Evolutionary conservation across 352 stramenopile species (phyloP).

Genomic region (Phytopythium montanum): DNA sequence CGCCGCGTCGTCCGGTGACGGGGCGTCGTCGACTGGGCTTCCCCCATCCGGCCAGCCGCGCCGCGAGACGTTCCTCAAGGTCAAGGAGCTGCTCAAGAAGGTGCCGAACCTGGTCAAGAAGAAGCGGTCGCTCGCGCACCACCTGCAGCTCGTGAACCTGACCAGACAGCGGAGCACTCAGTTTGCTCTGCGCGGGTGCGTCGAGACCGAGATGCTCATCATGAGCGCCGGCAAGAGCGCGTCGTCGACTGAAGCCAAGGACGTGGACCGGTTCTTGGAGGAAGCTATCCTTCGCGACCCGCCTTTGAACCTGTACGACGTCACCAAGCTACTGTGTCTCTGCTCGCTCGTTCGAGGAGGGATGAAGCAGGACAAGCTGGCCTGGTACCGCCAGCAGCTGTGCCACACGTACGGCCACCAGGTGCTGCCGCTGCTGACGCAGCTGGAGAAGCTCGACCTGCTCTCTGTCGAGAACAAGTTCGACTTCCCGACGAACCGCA

Average conservation of each 20-base stretch:
- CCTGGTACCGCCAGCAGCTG: conserved; percentile 70
- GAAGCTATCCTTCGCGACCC: conserved; percentile 67
- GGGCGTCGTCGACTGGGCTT: neutral
- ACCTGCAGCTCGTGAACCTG: conserved; percentile 59
- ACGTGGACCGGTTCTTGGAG: conserved; percentile 66
- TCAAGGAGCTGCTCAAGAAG: conserved; percentile 50
- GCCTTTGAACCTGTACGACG: conserved; percentile 62
- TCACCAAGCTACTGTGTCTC: conserved; percentile 75
- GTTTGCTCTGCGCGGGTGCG: conserved; percentile 50
- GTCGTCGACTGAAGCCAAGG: conserved; percentile 33
- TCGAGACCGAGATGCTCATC: conserved; percentile 83
- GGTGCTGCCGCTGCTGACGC: conserved; percentile 59
- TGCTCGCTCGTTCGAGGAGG: conserved; percentile 67
- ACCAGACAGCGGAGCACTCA: conserved; percentile 60
- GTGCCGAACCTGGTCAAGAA: conserved; percentile 74
- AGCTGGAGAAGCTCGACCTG: conserved; percentile 70
- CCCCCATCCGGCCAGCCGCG: neutral
- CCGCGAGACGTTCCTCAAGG: conserved; percentile 30
- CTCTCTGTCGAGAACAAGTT: conserved; percentile 59
- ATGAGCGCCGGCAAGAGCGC: conserved; percentile 52
- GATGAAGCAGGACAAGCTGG: conserved; percentile 48
- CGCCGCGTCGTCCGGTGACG: conserved; percentile 8
- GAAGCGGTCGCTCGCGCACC: conserved; percentile 59
- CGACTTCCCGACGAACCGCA: conserved; percentile 52
- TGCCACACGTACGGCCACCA: conserved; percentile 83